Evolutionary conservation across 2,329 filamentous ascomycete species (phyloP).

Genomic region (Fusarium xylarioides): DNA sequence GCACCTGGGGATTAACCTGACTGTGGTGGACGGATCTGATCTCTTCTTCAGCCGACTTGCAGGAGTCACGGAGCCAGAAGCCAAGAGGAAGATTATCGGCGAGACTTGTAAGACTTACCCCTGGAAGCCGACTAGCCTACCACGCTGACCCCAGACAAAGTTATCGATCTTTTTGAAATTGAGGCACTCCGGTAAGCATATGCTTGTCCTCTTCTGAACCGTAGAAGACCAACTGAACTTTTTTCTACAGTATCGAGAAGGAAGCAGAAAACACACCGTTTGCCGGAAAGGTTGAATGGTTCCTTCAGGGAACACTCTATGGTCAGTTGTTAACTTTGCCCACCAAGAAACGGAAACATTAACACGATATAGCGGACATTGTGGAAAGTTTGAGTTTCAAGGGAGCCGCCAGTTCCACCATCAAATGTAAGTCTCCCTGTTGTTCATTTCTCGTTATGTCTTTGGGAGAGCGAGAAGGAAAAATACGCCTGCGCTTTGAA

Average conservation of each 20-base stretch:
- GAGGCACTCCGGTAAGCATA: not conserved
- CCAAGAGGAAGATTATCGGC: not conserved
- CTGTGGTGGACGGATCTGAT: not conserved
- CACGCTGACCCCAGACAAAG: not conserved
- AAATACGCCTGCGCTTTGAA: not conserved
- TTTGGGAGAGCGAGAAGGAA: not conserved
- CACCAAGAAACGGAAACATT: not conserved
- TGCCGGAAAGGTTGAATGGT: not conserved
- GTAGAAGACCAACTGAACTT: not conserved
- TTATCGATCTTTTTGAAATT: not conserved
- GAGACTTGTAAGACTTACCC: constrained; percentile 8
- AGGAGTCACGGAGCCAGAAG: not conserved
- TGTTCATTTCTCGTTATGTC: not conserved
- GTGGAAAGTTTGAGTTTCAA: constrained; percentile 22
- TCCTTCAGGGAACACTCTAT: not conserved
- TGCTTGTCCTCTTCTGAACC: not conserved
- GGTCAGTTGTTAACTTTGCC: not conserved
- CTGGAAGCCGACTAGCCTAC: not conserved
- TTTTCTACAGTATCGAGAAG: not conserved
- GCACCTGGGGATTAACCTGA: not conserved
- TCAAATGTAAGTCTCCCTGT: not conserved
- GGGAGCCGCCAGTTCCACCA: constrained; percentile 14
- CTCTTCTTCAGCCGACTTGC: not conserved
- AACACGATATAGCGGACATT: not conserved
- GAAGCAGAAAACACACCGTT: not conserved